These are phyloP conservation scores for Funneliformis caledonium DNA, from an alignment of 371 early-diverging fungal species.

Conservation along the genomic window DNA sequence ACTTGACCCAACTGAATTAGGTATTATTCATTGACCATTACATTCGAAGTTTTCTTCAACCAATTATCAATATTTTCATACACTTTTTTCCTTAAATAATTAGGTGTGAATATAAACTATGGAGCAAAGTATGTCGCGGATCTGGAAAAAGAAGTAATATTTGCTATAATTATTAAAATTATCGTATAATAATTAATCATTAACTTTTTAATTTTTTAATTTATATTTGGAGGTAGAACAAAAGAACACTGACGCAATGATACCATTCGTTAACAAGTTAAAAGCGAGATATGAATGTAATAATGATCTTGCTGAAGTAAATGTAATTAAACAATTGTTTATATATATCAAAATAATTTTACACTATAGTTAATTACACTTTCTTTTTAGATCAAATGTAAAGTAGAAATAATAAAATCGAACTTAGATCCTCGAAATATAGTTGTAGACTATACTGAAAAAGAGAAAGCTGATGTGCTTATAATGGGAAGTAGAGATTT, in stretches of 20 bases:
- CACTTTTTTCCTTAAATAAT: neutral
- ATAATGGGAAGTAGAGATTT: conserved; percentile 57
- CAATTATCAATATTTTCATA: neutral
- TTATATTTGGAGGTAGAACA: conserved; percentile 40
- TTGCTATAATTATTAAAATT: neutral
- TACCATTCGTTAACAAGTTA: conserved; percentile 37
- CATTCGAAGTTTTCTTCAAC: neutral
- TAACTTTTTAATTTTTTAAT: neutral
- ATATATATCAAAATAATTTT: conserved; percentile 26
- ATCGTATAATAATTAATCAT: neutral
- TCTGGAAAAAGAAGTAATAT: conserved; percentile 48
- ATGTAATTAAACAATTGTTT: conserved; percentile 11
- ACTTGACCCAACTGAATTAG: conserved; percentile 46
- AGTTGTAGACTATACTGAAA: conserved; percentile 51
- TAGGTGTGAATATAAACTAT: conserved; percentile 33
- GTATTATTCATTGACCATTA: conserved; percentile 39
- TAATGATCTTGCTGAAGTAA: neutral
- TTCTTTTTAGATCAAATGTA: conserved; percentile 37
- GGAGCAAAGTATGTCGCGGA: conserved; percentile 40
- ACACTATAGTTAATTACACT: neutral
- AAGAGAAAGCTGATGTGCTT: conserved; percentile 48
- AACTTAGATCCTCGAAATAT: conserved; percentile 46
- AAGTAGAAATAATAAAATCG: conserved; percentile 47
- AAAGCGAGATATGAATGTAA: neutral
- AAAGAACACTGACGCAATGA: conserved; percentile 43